A percentile compares a stretch with the other conserved stretches of the same genome.
These are phyloP conservation scores for Sonneratia caseolaris DNA, from an alignment of 345 rosid species.

Conservation along the genomic window DNA sequence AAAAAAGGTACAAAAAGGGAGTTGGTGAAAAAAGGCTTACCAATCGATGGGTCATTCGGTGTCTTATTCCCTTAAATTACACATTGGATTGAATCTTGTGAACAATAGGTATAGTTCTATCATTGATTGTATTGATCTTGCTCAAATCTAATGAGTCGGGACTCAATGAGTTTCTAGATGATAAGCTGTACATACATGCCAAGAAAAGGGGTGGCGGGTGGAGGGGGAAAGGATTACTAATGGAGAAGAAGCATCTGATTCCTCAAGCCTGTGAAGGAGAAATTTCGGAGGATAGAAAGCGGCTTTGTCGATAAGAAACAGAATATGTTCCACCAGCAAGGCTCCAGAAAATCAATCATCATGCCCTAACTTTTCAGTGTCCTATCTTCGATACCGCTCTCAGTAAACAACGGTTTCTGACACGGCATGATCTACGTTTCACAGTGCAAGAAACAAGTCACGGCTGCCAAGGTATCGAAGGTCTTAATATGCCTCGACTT, in stretches of 20 bases:
- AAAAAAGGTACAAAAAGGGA: not conserved
- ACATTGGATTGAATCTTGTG: no score
- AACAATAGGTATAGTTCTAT: no score
- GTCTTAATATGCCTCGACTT: no score
- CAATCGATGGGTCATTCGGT: no score
- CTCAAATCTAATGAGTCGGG: no score
- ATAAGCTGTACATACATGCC: no score
- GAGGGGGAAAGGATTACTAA: not conserved
- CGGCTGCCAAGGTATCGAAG: no score
- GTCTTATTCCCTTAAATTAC: no score
- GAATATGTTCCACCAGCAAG: conserved; percentile 1
- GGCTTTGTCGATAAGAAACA: not conserved
- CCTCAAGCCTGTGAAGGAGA: not conserved
- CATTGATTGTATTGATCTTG: no score
- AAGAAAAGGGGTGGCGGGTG: not conserved
- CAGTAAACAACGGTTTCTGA: not conserved
- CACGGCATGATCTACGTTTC: not conserved
- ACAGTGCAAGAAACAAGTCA: no score
- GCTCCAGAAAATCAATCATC: not conserved
- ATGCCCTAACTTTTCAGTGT: not conserved
- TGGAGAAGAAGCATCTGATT: not conserved
- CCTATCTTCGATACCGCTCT: not conserved
- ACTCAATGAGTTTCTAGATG: no score
- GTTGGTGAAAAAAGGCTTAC: no score
- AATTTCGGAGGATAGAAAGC: not conserved